Evolutionary conservation across 352 stramenopile species (phyloP).

Genomic region (Halophytophthora batemanensis): DNA sequence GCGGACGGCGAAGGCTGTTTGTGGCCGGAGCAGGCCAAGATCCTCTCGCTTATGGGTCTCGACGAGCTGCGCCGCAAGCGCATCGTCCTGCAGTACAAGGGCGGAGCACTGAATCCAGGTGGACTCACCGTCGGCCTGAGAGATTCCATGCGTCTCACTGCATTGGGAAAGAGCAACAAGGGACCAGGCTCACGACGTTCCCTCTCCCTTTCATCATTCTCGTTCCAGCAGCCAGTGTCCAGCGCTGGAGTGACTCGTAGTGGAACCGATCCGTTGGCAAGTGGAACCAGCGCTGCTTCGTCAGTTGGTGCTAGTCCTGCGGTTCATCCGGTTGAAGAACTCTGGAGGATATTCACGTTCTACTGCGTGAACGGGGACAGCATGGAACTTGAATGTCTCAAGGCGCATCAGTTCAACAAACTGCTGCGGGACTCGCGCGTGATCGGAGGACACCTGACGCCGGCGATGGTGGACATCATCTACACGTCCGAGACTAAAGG

Average conservation of each 20-base stretch:
- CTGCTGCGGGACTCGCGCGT: slow-evolving; percentile 60
- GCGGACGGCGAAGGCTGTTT: slow-evolving; percentile 61
- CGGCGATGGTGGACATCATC: slow-evolving; percentile 74
- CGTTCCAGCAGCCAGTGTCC: too few relatives aligned
- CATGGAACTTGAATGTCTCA: slow-evolving; percentile 68
- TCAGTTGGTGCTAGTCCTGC: not conserved
- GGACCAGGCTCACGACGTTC: slow-evolving; percentile 8
- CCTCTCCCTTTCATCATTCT: slow-evolving; percentile 14
- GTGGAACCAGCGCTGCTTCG: too few relatives aligned
- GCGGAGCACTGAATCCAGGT: slow-evolving; percentile 13
- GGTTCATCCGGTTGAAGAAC: slow-evolving; percentile 49
- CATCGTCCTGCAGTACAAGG: slow-evolving; percentile 56
- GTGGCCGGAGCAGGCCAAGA: slow-evolving; percentile 75
- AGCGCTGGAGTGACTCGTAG: too few relatives aligned
- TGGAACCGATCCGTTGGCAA: too few relatives aligned
- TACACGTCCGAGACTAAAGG: slow-evolving; percentile 79
- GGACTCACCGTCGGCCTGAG: slow-evolving; percentile 19
- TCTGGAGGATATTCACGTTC: slow-evolving; percentile 79
- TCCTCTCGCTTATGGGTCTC: slow-evolving; percentile 57
- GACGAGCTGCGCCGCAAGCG: slow-evolving; percentile 44
- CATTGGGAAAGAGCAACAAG: slow-evolving; percentile 12
- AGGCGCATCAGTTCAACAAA: slow-evolving; percentile 72
- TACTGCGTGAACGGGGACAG: slow-evolving; percentile 79
- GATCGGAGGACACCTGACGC: slow-evolving; percentile 47
- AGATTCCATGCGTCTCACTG: slow-evolving; percentile 15